A percentile compares a stretch with the other conserved stretches of the same genome.
phyloP scores from a whole-genome alignment of 2,329 filamentous ascomycete species.

The Penicillium hesseltinei region DNA sequence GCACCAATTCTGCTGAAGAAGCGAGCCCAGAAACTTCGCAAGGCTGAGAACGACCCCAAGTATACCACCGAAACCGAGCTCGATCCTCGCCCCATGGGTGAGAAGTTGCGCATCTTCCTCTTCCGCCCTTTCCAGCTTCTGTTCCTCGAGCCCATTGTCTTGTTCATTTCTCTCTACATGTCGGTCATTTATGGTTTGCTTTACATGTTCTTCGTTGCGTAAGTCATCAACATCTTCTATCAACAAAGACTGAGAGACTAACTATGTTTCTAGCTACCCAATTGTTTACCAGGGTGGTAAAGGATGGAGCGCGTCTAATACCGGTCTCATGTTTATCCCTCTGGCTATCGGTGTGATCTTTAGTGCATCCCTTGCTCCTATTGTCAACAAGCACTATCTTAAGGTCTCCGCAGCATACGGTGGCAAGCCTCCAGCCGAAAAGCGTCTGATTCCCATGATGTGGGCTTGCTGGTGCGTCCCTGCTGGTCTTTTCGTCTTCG shows the following conservation, averaged over 20 bases:
- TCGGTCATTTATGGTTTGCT: slow-evolving; percentile 61
- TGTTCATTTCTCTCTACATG: slow-evolving; percentile 84
- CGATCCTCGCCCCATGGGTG: slow-evolving; percentile 65
- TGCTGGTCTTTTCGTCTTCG: slow-evolving; percentile 65
- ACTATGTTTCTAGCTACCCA: slow-evolving; percentile 37
- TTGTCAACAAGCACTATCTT: slow-evolving; percentile 81
- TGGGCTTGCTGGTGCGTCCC: slow-evolving; percentile 70
- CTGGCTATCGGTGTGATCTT: slow-evolving; percentile 71
- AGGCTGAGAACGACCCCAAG: slow-evolving; percentile 62
- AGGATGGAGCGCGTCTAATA: slow-evolving; percentile 69
- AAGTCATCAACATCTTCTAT: slow-evolving; percentile 44
- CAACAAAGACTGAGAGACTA: slow-evolving; percentile 3
- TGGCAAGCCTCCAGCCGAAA: slow-evolving; percentile 73
- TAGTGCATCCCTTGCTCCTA: slow-evolving; percentile 65
- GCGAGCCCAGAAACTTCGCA: slow-evolving; percentile 70
- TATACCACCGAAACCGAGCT: slow-evolving; percentile 80
- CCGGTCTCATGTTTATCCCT: slow-evolving; percentile 85
- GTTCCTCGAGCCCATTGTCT: slow-evolving; percentile 79
- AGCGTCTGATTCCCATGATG: slow-evolving; percentile 81
- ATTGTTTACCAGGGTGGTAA: slow-evolving; percentile 76
- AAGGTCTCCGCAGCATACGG: slow-evolving; percentile 60
- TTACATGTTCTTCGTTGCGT: slow-evolving; percentile 54
- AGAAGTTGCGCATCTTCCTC: slow-evolving; percentile 72
- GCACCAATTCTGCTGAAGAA: slow-evolving; percentile 71
- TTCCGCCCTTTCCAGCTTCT: slow-evolving; percentile 82